Base-by-base conservation (phyloP, 305 asterid genomes). In the Salvia sclarea region DNA sequence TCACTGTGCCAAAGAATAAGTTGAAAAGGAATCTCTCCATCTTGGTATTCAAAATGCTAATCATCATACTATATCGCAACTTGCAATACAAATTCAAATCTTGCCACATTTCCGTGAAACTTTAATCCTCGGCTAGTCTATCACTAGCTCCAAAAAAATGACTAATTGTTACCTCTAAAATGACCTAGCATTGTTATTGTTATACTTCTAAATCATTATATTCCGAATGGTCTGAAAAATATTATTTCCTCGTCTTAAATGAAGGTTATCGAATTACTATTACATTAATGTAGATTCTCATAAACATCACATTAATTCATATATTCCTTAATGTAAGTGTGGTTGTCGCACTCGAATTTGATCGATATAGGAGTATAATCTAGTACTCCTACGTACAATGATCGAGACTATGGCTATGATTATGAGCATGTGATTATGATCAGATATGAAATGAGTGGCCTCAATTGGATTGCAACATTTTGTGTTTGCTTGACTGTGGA, bases 21-120 rank as follows among this genome's bases (percentile, higher is more conserved):
- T 44, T 48, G 44, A 49, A 31, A 64, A 48, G 49, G 70, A 48
- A 64, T 64, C 60, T 12, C 33, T 17, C 16, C 5, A 50, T 10
- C 56, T 49, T 14, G 9, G 9, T 20, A 20, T 8, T 8, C n/a
- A 12, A 17, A n/a, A 38, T 41, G 20, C 12, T 22, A 52, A 20
- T 12, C 18, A 52, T 50, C 57, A 20, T 2, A 50, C 33, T 50
- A 50, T 3, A 21, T 52, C 33, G 14, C 35, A 52, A 52, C 35
- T 52, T 52, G 58, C 33, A 21, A 5, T 14, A 6, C 53, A 47
- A 47, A 47, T 47, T 16, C 0, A 16, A 16, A 47, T 1, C 22
- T 17, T 17, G 18, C 53, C 16, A 45, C 22, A 41, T 43, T 43
- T 13, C 8, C 4, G 3, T 12, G 3, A 44, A 5, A n/a, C n/a